Conservation (phyloP, 2,329 filamentous ascomycete genomes). For the Epichloe coenophiala region DNA sequence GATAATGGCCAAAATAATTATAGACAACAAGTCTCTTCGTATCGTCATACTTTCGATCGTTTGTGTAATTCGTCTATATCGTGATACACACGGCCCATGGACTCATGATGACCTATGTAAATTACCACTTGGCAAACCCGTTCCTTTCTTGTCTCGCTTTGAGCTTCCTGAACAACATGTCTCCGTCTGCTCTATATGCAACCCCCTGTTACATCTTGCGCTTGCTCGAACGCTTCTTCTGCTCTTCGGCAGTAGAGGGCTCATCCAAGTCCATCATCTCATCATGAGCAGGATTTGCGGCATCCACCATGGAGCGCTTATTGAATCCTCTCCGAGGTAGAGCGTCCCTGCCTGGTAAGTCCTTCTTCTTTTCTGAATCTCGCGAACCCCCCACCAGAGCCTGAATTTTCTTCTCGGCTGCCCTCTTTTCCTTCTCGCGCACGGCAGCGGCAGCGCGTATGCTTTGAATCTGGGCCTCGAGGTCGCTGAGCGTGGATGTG, state of each 20-base stretch:
- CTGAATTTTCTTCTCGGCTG: conserved; percentile 34
- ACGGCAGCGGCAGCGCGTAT: conserved; percentile 47
- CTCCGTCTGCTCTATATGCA: background rate
- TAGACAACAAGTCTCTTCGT: background rate
- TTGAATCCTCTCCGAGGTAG: conserved; percentile 14
- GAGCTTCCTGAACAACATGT: background rate
- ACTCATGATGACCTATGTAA: background rate
- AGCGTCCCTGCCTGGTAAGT: conserved; percentile 12
- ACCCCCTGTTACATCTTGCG: conserved; percentile 33
- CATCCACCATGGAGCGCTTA: conserved; percentile 28
- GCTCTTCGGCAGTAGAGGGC: conserved; percentile 31
- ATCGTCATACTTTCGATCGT: conserved; percentile 11
- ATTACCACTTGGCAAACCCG: background rate
- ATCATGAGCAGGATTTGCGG: conserved; percentile 27
- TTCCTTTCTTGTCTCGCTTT: background rate
- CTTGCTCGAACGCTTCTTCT: conserved; percentile 36
- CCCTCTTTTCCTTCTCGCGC: conserved; percentile 36
- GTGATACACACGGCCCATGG: conserved; percentile 9
- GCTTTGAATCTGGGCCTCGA: conserved; percentile 60
- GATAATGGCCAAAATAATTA: background rate
- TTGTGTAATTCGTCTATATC: conserved; percentile 17
- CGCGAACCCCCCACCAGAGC: conserved; percentile 33
- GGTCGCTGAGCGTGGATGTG: conserved; percentile 53
- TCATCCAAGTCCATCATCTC: conserved; percentile 45
- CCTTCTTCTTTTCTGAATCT: conserved; percentile 24